These are phyloP conservation scores for Mycothermus thermophilus DNA, from an alignment of 495 filamentous ascomycete genomes.

Conservation along the genomic window DNA sequence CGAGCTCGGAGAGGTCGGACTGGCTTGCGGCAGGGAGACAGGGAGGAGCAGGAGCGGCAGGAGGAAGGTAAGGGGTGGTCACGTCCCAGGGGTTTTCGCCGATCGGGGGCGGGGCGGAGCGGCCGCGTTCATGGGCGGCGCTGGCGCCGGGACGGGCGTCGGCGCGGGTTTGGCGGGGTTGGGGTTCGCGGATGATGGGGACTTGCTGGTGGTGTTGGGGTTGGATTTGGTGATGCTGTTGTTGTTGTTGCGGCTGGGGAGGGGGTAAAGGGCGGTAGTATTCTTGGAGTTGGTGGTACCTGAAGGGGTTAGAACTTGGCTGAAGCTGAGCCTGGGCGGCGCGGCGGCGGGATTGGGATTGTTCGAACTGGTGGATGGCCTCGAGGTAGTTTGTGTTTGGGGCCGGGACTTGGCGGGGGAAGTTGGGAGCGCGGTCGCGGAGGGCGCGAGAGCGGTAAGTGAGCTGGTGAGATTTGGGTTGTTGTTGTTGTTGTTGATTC, in stretches of 20 bases:
- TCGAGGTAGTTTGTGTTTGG: constrained; percentile 30
- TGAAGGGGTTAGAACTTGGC: too few species aligned
- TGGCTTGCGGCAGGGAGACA: too few species aligned
- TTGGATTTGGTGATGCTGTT: constrained; percentile 5
- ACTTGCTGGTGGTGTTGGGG: constrained; percentile 1
- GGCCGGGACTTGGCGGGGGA: constrained; percentile 30
- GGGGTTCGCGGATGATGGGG: constrained; percentile 12
- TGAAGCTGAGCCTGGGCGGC: too few species aligned
- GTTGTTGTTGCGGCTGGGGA: constrained; percentile 4
- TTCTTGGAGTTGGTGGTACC: constrained; percentile 20
- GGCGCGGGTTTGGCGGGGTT: constrained; percentile 14
- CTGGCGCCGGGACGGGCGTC: constrained; percentile 18
- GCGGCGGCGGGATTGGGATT: constrained; percentile 15
- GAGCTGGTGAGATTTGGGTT: constrained; percentile 27
- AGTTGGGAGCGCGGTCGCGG: constrained; percentile 24
- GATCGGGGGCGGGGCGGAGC: constrained; percentile 31
- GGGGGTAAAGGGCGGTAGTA: constrained; percentile 20
- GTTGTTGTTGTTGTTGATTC: constrained; percentile 15
- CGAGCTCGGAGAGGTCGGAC: too few species aligned
- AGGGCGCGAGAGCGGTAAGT: constrained; percentile 29
- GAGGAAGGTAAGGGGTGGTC: constrained; percentile 9
- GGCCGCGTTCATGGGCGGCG: constrained; percentile 26
- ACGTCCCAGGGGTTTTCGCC: constrained; percentile 32
- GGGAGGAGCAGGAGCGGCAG: too few species aligned
- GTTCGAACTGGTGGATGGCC: constrained; percentile 20